Conservation (phyloP, 768 basidiomycete species). For the Termitomyces sp. region DNA sequence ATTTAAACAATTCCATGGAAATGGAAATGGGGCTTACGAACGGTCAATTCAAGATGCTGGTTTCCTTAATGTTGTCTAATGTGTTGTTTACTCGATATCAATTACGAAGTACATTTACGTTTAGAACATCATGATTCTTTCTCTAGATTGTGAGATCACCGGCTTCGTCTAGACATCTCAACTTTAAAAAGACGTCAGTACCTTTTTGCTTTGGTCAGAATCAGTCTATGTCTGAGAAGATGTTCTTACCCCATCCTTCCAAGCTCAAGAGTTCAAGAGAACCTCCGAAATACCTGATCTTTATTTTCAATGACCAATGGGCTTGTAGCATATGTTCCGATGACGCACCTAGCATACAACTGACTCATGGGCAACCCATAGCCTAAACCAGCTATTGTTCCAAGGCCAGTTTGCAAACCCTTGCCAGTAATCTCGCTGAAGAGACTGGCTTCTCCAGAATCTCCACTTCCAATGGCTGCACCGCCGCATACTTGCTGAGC, state of each 20-base stretch:
- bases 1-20: conserved; percentile 20
- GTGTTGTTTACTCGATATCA: neutral
- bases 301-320: neutral
- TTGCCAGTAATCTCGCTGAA: conserved; percentile 77
- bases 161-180: conserved; percentile 45
- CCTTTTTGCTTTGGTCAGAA: conserved; percentile 21
- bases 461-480: conserved; percentile 47
- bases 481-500: conserved; percentile 73
- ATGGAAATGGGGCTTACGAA: conserved; percentile 3
- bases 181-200: conserved; percentile 44
- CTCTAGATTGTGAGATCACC: conserved; percentile 34
- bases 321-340: neutral
- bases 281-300: conserved; percentile 74
- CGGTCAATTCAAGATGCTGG: conserved; percentile 1
- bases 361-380: conserved; percentile 83
- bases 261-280: conserved; percentile 75
- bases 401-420: conserved; percentile 73
- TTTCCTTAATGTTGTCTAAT: conserved; percentile 1
- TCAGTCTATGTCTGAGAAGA: neutral
- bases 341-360: conserved; percentile 54
- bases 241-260: conserved; percentile 74
- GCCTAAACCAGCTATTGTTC: conserved; percentile 87
- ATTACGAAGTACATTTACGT: neutral
- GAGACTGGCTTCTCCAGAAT: conserved; percentile 43
- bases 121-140: neutral